phyloP scores from a whole-genome alignment of 1,284 basidiomycete species.

The Pholiota adiposa region DNA sequence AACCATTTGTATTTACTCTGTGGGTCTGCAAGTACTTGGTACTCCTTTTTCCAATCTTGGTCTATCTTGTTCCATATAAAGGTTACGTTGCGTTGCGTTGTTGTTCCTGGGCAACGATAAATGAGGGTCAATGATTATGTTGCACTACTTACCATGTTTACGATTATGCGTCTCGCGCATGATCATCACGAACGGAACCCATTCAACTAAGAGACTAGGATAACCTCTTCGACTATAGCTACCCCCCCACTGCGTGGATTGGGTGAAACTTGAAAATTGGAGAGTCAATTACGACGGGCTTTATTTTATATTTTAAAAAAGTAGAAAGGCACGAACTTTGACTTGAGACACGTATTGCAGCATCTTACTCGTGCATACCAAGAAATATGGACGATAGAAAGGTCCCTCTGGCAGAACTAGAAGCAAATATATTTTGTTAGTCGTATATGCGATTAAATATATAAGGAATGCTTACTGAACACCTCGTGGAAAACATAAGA shows the following conservation, averaged over 20 bases:
- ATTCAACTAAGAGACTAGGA: neutral
- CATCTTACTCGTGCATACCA: slow-evolving; percentile 14
- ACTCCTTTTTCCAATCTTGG: neutral
- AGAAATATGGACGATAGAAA: slow-evolving; percentile 4
- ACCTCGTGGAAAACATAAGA: slow-evolving; percentile 27
- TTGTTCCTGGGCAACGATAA: neutral
- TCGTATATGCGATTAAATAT: too few relatives aligned
- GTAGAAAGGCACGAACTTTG: neutral
- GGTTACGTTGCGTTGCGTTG: neutral
- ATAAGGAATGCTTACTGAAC: slow-evolving; percentile 24
- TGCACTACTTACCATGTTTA: neutral
- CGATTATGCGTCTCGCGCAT: neutral
- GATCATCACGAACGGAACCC: neutral
- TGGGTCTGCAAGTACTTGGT: neutral
- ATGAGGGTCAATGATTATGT: too few relatives aligned
- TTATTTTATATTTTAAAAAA: too few relatives aligned
- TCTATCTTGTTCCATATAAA: neutral
- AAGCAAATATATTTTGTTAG: neutral
- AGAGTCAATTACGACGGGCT: too few relatives aligned
- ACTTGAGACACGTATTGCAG: slow-evolving; percentile 12
- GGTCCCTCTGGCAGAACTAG: slow-evolving; percentile 1
- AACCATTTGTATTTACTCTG: neutral
- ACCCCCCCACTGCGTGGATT: too few relatives aligned
- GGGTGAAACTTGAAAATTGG: too few relatives aligned
- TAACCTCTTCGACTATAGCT: neutral